phyloP scores from a whole-genome alignment of 192 early-diverging fungal genomes.

The Geranomyces michiganensis region DNA sequence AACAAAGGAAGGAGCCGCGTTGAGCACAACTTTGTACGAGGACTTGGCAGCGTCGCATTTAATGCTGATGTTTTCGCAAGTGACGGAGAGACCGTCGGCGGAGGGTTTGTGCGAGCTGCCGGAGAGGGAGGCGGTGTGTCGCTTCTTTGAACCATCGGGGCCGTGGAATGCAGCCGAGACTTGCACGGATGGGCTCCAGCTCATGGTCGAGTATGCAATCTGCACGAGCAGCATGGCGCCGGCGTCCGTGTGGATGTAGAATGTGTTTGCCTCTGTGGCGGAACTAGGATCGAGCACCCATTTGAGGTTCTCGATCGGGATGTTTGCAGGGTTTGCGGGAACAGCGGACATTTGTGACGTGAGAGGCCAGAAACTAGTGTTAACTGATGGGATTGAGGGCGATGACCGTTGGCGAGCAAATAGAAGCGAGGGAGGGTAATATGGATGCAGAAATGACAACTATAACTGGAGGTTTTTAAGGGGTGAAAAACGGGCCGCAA shows the following conservation, averaged over 20 bases:
- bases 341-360: neutral
- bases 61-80: constrained; percentile 76
- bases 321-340: constrained; percentile 6
- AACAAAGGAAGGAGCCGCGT: constrained; percentile 55
- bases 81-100: constrained; percentile 71
- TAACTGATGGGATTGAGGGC: no score
- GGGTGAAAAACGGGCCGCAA: no score
- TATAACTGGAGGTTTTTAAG: no score
- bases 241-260: constrained; percentile 74
- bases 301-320: constrained; percentile 36
- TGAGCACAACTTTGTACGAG: constrained; percentile 52
- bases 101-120: constrained; percentile 73
- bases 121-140: constrained; percentile 68
- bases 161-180: constrained; percentile 69
- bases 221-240: constrained; percentile 87
- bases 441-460: no score
- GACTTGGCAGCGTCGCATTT: constrained; percentile 46
- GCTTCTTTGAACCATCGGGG: constrained; percentile 58
- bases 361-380: no score
- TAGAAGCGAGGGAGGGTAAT: no score
- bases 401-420: no score
- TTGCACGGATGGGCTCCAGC: constrained; percentile 29
- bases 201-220: constrained; percentile 81
- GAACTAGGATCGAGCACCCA: constrained; percentile 42
- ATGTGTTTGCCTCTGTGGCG: constrained; percentile 87